Conservation (phyloP, 2,329 filamentous ascomycete genomes). For the Aspergillus unguis region DNA sequence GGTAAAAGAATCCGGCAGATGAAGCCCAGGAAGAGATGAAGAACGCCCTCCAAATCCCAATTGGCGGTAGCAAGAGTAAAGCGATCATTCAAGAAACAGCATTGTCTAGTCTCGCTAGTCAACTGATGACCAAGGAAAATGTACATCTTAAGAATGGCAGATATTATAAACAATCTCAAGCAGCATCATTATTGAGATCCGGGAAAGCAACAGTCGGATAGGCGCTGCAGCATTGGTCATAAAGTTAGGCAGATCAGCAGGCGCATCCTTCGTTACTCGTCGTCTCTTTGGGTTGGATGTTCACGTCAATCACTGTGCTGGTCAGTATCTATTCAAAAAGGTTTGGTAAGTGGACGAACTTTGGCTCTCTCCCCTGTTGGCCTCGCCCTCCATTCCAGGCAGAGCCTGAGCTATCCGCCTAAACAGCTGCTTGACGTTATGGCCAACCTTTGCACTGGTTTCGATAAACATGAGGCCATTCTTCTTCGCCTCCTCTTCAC, state of each 20-base stretch:
- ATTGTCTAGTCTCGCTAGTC: conserved; percentile 33
- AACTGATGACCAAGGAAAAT: conserved; percentile 32
- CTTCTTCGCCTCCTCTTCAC: conserved; percentile 97
- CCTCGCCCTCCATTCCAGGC: conserved; percentile 93
- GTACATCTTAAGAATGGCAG: conserved; percentile 37
- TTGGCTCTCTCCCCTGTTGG: conserved; percentile 71
- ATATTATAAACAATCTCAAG: conserved; percentile 37
- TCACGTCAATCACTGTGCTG: conserved; percentile 82
- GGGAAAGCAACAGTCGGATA: conserved; percentile 7
- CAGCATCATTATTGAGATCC: conserved; percentile 28
- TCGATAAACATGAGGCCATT: conserved; percentile 99
- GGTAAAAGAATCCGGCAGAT: background rate
- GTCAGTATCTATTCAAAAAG: conserved; percentile 22
- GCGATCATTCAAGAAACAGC: conserved; percentile 3
- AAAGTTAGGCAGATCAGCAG: conserved; percentile 47
- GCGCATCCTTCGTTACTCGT: conserved; percentile 70
- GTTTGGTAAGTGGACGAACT: conserved; percentile 57
- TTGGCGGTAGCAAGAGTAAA: conserved; percentile 2
- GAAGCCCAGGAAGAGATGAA: conserved; percentile 6
- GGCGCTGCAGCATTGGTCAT: conserved; percentile 11
- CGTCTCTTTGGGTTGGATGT: conserved; percentile 68
- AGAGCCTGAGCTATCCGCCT: conserved; percentile 96
- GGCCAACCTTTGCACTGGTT: conserved; percentile 94
- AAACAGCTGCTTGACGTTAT: conserved; percentile 97
- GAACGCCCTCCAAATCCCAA: conserved; percentile 13